Evolutionary conservation across 2,329 filamentous ascomycete genomes (phyloP), one percentile per base, ranked within the genome.

Genomic region (Elsinoe australis): DNA sequence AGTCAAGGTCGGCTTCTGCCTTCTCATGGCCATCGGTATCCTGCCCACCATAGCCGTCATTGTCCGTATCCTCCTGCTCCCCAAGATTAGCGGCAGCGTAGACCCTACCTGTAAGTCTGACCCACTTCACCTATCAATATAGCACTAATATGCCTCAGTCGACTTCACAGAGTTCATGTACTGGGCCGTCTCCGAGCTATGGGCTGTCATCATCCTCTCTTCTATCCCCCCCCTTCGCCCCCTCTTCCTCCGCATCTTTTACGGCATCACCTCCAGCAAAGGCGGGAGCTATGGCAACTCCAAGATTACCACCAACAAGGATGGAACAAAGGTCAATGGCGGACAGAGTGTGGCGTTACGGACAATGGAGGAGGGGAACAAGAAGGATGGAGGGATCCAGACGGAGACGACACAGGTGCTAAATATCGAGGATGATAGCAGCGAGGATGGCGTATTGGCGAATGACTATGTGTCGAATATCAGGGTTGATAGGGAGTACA

Each of bases 291-390:
- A 42, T 21, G 19, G 38, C 3, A 17, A 17, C n/a, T 14, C 9
- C 5, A 19, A 22, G 10, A 28, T 42, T 5, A 42, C 38, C 9
- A 42, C 38, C 3, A 42, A 19, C 49, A 42, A 32, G 32, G 49
- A 47, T 47, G 36, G 45, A 29, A 51, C 49, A 38, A 49, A 35
- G 36, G 47, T 35, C 36, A 49, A 49, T n/a, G 28, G 41, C 14
- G 41, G 38, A 8, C 38, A 26, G 24, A 42, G 38, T 15, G 22
- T 42, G 38, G 38, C 38, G 19, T 28, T 42, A 15, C 38, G 24
- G 8, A 42, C 38, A 8, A 28, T 42, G 3, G 19, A 42, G 15
- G 38, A 42, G 21, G 38, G 17, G 7, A 21, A 21, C 10, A 28
- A 29, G 21, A 42, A 42, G 15, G 15, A 22, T 9, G 38, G 22